A percentile compares a stretch with the other conserved stretches of the same genome.
Conservation (phyloP, 2,329 filamentous ascomycete genomes). For the Helicocarpus griseus region DNA sequence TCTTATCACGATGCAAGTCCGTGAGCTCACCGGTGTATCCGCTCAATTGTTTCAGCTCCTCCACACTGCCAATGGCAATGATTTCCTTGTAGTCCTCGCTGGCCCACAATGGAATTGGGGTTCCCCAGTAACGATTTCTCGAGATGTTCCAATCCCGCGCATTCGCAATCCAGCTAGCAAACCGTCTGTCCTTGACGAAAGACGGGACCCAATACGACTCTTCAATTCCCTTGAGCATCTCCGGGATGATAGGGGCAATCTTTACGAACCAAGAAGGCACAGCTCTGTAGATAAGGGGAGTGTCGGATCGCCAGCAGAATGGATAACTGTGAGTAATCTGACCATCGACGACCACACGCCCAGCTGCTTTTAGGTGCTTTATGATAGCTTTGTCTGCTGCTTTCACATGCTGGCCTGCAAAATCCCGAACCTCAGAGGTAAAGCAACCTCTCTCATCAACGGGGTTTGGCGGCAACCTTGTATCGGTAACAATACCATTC, state of each 20-base stretch:
- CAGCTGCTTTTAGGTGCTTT: conserved; percentile 69
- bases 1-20: conserved; percentile 85
- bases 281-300: conserved; percentile 82
- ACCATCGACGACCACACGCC: conserved; percentile 71
- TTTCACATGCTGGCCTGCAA: conserved; percentile 81
- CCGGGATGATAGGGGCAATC: conserved; percentile 69
- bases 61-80: conserved; percentile 75
- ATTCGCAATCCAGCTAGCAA: conserved; percentile 82
- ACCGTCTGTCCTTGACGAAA: conserved; percentile 84
- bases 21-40: conserved; percentile 75
- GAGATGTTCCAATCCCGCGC: conserved; percentile 95
- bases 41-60: conserved; percentile 74
- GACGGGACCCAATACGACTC: conserved; percentile 84
- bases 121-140: conserved; percentile 91
- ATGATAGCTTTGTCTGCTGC: conserved; percentile 88
- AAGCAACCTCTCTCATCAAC: conserved; percentile 79
- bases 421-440: conserved; percentile 66
- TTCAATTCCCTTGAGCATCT: conserved; percentile 87
- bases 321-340: conserved; percentile 87
- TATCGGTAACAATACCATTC: conserved; percentile 65
- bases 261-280: conserved; percentile 94
- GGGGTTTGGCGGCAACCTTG: conserved; percentile 75
- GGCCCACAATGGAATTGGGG: conserved; percentile 82
- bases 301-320: conserved; percentile 92
- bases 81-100: conserved; percentile 82